A percentile compares a stretch with the other conserved stretches of the same genome.
These are phyloP conservation scores for Cryptococcus deneoformans DNA, from an alignment of 1,284 basidiomycete genomes.

Conservation along the genomic window DNA sequence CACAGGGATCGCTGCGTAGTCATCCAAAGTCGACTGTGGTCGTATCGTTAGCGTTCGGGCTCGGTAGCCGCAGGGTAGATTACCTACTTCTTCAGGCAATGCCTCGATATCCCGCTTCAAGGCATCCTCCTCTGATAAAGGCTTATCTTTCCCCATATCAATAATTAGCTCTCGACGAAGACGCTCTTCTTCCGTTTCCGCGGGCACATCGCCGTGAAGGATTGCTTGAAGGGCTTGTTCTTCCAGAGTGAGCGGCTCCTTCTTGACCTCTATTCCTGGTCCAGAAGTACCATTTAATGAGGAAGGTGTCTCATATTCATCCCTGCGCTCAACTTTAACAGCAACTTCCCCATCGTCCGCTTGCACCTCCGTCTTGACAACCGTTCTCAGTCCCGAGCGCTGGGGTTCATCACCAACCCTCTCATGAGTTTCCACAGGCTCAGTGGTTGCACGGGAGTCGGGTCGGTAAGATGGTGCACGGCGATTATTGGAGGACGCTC, in stretches of 20 bases:
- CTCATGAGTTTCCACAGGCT: constrained; percentile 38
- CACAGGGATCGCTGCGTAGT: constrained; percentile 88
- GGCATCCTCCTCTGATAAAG: constrained; percentile 65
- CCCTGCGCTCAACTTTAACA: constrained; percentile 37
- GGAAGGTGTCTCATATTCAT: constrained; percentile 11
- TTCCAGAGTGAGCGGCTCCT: constrained; percentile 31
- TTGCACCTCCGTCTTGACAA: constrained; percentile 15
- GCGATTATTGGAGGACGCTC: constrained; percentile 59
- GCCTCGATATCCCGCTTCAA: constrained; percentile 73
- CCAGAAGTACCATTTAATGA: background rate
- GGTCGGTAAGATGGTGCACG: constrained; percentile 60
- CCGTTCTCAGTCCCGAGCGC: constrained; percentile 63
- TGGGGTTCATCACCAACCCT: constrained; percentile 69
- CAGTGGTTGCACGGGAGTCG: constrained; percentile 45
- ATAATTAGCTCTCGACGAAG: constrained; percentile 53
- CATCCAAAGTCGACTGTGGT: constrained; percentile 64
- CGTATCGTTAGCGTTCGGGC: background rate
- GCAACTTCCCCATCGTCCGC: constrained; percentile 9
- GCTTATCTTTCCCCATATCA: constrained; percentile 55
- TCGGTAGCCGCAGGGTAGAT: background rate
- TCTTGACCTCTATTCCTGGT: constrained; percentile 11
- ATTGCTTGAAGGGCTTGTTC: constrained; percentile 42
- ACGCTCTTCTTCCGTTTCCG: constrained; percentile 42
- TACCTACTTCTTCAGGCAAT: constrained; percentile 61
- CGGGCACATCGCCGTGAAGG: constrained; percentile 40